phyloP scores from a whole-genome alignment of 495 filamentous ascomycete species.

The Cercophora newfieldiana region DNA sequence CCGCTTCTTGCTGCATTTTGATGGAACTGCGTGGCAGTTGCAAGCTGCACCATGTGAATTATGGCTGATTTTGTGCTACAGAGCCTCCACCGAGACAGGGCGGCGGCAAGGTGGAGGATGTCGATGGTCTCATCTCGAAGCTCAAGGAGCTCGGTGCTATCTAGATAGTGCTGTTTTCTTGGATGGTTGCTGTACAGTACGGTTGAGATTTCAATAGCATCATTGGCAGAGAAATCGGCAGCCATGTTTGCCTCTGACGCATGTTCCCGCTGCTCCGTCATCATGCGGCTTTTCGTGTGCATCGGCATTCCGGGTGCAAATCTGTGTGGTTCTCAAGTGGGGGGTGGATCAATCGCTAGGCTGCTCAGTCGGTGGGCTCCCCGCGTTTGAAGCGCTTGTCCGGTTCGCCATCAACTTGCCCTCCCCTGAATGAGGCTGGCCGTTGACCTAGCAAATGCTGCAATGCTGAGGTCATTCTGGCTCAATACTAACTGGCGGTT shows the following conservation, averaged over 20 bases:
- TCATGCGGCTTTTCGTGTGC: constrained; percentile 8
- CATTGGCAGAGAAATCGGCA: neutral
- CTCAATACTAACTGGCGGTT: neutral
- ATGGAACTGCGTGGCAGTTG: neutral
- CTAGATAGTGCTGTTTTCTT: constrained; percentile 43
- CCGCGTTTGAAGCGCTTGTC: neutral
- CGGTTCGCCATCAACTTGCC: neutral
- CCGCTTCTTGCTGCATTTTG: neutral
- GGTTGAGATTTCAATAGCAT: neutral
- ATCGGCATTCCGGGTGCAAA: neutral
- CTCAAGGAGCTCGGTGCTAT: constrained; percentile 94
- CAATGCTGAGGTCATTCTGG: neutral
- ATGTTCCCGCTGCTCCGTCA: neutral
- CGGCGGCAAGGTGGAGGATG: constrained; percentile 94
- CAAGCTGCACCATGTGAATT: neutral
- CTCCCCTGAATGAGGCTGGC: neutral
- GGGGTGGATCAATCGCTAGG: neutral
- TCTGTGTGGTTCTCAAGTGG: neutral
- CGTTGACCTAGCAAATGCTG: no score
- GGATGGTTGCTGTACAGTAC: neutral
- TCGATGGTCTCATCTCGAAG: constrained; percentile 86
- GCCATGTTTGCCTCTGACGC: neutral
- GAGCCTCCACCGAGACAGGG: constrained; percentile 89
- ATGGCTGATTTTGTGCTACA: constrained; percentile 29
- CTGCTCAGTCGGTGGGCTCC: neutral